Evolutionary conservation across 352 stramenopile genomes (phyloP), one percentile per base, ranked within the genome.

Genomic region (Globisporangium canariense): DNA sequence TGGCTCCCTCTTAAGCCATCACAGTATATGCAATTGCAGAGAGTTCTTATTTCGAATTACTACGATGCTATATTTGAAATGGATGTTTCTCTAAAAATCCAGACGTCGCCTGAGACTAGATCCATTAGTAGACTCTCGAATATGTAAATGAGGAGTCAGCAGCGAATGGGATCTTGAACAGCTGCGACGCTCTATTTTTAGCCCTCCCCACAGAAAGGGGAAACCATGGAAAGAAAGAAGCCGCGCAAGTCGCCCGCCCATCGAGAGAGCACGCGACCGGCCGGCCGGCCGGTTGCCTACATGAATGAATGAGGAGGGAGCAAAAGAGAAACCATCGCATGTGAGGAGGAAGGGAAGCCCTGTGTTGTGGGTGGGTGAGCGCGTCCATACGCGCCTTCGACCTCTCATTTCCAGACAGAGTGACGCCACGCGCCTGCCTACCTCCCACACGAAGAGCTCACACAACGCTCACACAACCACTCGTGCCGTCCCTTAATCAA

Each of bases 161-260:
- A 10, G n/a, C 18, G 25, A 38, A 36, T 40, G 28, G 43, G 28
- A 38, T 40, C 50, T 56, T 56, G 50, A 56, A 32, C 49, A 54
- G 49, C 25, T 54, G 43, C 43, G 22, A 18, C 38, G 51, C 34
- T 28, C 16, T 58, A 58, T 58, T 58, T 58, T 58, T 58, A 57
- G n/a, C 36, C 36, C 8, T 10, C 11, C 16, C 11, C 14, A 18
- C 10, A 22, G 25, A 43, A 58, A 57, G 4, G 22, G 14, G 30
- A 58, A 58, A 58, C 51, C 9, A 43, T 58, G 51, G 51, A 58
- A 58, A 43, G 51, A 58, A 58, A 55, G 18, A 13, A 52, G 20
- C 11, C 34, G n/a, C 6, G 13, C 18, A 36, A 55, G 13, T 28
- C 25, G 25, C 25, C 25, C 25, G 40, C 40, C 40, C 3, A 46